Base-by-base conservation (phyloP, 1,284 basidiomycete species). In the Leccinum solheimii region DNA sequence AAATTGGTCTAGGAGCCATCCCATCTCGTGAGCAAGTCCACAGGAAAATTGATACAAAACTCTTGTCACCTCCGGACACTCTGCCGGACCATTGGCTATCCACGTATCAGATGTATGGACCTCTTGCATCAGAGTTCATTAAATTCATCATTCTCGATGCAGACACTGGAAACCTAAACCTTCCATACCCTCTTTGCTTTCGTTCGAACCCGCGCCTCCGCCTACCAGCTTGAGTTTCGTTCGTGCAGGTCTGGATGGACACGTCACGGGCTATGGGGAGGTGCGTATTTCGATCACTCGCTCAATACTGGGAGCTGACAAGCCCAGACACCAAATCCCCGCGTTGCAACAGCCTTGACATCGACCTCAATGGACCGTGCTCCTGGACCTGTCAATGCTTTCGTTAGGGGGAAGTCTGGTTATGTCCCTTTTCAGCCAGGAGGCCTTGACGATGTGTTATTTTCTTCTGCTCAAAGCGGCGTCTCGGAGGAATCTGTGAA, bases 401-500 rank as follows among this genome's bases (percentile, higher is more conserved):
- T 98, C 76, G 95, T 98, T 8, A 81, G 95, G 62, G 96, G 96
- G 55, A 97, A 96, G 76, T 91, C 94, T 34, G 91, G 92, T 26
- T 88, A 96, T 75, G 86, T 97, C 3, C 96, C 96, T 0, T 97
- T 97, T 76, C 84, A 88, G 78, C 95, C 95, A 8, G 96, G 96
- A 58, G 95, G 96, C 9, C 79, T 97, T 27, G 89, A 91, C 54
- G 86, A 86, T 66, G 77, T 79, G 2, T 65, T 80, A n/a, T 68
- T 80, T 59, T 76, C 76, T 32, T 69, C 77, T 19, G 70, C 70
- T 50, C 77, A 77, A 52, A 66, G 76, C 13, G 70, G 71, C 16
- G 69, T 75, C 8, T 70, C 76, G 27, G 70, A 73, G 21, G 74
- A 76, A 56, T 67, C 64, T 16, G 69, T 69, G 23, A 83, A 81